Evolutionary conservation across 2,329 filamentous ascomycete species (phyloP).

Genomic region (Phyllosticta citrichinensis): DNA sequence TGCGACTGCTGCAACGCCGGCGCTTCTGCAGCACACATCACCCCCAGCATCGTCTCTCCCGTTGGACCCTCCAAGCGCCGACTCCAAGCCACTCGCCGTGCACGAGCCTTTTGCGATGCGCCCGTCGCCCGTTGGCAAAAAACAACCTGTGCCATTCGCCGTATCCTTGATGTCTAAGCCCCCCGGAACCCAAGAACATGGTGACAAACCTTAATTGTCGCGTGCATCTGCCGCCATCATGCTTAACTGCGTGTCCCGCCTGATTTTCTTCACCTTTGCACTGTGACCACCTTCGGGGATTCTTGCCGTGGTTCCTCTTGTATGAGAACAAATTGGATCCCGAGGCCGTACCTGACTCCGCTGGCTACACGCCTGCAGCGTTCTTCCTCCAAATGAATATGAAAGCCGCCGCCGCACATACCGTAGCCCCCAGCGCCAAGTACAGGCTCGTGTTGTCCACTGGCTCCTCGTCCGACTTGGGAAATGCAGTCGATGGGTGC

Average conservation of each 20-base stretch:
- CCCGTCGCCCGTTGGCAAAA: background rate
- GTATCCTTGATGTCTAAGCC: background rate
- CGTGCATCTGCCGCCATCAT: background rate
- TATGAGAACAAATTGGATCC: background rate
- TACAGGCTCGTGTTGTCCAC: constrained; percentile 79
- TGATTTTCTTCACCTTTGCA: background rate
- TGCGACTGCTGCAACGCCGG: background rate
- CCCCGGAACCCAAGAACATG: background rate
- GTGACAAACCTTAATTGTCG: background rate
- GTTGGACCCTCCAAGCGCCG: background rate
- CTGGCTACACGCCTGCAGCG: background rate
- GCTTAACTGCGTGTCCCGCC: background rate
- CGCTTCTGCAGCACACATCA: background rate
- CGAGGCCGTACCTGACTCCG: background rate
- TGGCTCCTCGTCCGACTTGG: constrained; percentile 77
- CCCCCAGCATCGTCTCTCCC: background rate
- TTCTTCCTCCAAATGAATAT: constrained; percentile 50
- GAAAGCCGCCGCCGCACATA: constrained; percentile 48
- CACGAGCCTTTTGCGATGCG: background rate
- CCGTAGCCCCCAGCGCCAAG: constrained; percentile 65
- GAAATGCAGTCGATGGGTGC: constrained; percentile 78
- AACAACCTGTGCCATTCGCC: background rate
- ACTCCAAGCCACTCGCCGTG: background rate
- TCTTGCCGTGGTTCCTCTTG: background rate
- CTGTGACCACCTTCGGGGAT: background rate